Base-by-base conservation (phyloP, 2,329 filamentous ascomycete genomes). In the Clonostachys solani region DNA sequence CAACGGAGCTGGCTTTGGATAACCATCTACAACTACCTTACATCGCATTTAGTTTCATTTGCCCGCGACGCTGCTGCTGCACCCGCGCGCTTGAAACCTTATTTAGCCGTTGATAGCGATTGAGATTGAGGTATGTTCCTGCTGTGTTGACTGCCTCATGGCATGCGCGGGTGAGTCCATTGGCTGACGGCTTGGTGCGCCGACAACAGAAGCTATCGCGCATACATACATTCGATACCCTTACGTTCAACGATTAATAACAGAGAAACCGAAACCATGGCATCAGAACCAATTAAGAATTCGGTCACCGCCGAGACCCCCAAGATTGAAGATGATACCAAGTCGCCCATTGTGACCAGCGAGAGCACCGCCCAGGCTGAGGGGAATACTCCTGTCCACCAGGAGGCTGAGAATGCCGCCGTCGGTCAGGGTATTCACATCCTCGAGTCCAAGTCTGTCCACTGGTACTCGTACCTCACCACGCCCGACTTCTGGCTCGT, bases 401-500 rank as follows among this genome's bases (percentile, higher is more conserved):
- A 40, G 42, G 15, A 44, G 29, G 50, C 57, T 46, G 51, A 56
- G 38, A 51, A 52, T 40, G 70, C 67, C 47, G 68, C 67, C 47
- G 72, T 80, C 42, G 64, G 63, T 40, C 71, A 71, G 52, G 81
- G 76, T 35, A 71, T 85, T 43, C 70, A 77, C 48, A 67, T 72
- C 38, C 68, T 86, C 56, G 77, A 85, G 65, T 66, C 70, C 47
- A 69, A 67, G 55, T 73, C 74, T 33, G 71, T 73, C 41, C 71
- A 68, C 53, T 86, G 82, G 82, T 86, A 80, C 68, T 77, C 86
- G 40, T 97, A 94, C 69, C 74, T 97, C 52, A 78, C 77, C 56
- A 96, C 92, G 12, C 77, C 77, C 60, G 89, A 96, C 63, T 97
- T 99, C 64, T 97, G 90, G 81, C 72, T 89, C 55, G 83, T 95